A percentile compares a stretch with the other conserved stretches of the same genome.
phyloP scores from a whole-genome alignment of 2,329 filamentous ascomycete species.

The Pleomassaria siparia region DNA sequence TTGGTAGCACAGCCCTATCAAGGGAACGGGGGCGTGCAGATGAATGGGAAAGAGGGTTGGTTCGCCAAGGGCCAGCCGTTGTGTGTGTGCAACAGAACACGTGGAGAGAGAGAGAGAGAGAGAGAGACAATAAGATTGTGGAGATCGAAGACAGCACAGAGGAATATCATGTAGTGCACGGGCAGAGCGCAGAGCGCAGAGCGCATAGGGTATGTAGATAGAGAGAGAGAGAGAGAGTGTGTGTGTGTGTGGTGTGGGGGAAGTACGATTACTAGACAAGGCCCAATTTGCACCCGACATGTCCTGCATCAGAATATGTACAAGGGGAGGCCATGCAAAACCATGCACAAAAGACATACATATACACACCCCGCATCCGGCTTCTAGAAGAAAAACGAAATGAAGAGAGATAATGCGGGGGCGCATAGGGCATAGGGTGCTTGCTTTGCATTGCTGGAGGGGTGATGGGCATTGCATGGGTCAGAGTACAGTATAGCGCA shows the following conservation, averaged over 20 bases:
- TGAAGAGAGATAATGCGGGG: conserved; percentile 1
- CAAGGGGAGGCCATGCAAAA: conserved; percentile 20
- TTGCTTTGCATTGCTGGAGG: conserved; percentile 10
- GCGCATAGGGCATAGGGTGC: conserved; percentile 8
- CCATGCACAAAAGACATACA: background rate
- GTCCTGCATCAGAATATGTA: conserved; percentile 21
- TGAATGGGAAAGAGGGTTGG: too few species aligned
- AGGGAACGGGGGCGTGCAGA: too few species aligned
- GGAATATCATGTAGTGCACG: conserved; percentile 3
- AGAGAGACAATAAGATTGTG: too few species aligned
- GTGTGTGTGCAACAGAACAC: conserved; percentile 26
- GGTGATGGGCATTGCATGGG: too few species aligned
- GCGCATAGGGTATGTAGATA: too few species aligned
- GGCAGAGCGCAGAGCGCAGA: too few species aligned
- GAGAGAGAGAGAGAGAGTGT: too few species aligned
- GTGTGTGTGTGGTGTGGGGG: conserved; percentile 8
- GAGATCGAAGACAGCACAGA: conserved; percentile 1
- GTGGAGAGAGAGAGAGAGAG: conserved; percentile 21
- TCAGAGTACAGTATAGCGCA: too few species aligned
- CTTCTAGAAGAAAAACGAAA: conserved; percentile 14
- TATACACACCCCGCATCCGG: conserved; percentile 1
- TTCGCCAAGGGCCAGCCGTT: conserved; percentile 14
- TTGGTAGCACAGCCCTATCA: conserved; percentile 10
- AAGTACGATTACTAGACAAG: conserved; percentile 6
- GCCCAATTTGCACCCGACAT: conserved; percentile 10